Percentiles rank a stretch among this genome's conserved stretches.
Evolutionary conservation across 257 asterid genomes (phyloP).

Genomic region (Phtheirospermum japonicum): DNA sequence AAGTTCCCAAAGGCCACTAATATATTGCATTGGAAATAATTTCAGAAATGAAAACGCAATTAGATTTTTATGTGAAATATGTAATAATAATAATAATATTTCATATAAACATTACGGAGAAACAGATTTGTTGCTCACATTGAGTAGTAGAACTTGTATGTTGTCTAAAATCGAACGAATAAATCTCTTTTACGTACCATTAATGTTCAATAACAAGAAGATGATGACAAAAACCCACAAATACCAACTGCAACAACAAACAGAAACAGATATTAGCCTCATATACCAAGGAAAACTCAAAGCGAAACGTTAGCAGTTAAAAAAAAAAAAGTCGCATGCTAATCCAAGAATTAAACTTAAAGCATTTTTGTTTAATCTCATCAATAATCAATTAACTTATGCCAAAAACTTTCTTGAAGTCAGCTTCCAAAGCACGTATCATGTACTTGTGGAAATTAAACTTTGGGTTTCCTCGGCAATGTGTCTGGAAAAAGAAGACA

Average conservation of each 20-base stretch:
- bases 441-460: conserved; percentile 95
- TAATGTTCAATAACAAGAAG: conserved; percentile 75
- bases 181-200: no score
- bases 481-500: no score
- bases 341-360: conserved; percentile 14
- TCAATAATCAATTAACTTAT: conserved; percentile 60
- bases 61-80: neutral
- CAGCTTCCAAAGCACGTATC: conserved; percentile 95
- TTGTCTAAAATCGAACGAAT: neutral
- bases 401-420: conserved; percentile 91
- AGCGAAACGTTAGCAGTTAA: no score
- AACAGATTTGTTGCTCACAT: neutral
- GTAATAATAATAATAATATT: no score
- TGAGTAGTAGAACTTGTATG: neutral
- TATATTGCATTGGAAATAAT: neutral
- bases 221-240: conserved; percentile 84
- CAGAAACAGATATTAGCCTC: conserved; percentile 20
- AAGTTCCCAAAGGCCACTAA: conserved; percentile 15
- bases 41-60: neutral
- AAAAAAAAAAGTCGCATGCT: conserved; percentile 5
- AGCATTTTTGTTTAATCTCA: neutral
- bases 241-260: conserved; percentile 87
- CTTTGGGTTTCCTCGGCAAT: conserved; percentile 86
- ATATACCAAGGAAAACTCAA: conserved; percentile 7
- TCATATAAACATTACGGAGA: neutral